These are phyloP conservation scores for Microsporum ferrugineum DNA, from an alignment of 2,329 filamentous ascomycete genomes.

Conservation along the genomic window DNA sequence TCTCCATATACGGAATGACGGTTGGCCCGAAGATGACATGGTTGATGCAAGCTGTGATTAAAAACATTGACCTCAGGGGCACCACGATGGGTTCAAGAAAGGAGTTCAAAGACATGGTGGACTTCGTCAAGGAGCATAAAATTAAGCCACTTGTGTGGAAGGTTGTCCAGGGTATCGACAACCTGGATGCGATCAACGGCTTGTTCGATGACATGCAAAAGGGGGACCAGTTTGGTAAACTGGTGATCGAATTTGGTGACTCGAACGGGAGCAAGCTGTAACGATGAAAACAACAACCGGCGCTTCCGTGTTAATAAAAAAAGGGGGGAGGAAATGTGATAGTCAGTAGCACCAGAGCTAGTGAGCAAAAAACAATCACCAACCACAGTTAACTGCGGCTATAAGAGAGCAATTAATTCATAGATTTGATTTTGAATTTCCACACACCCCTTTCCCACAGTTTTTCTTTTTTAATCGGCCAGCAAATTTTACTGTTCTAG, in stretches of 20 bases:
- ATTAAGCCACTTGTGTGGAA: conserved; percentile 69
- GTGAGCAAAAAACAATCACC: neutral
- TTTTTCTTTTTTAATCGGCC: conserved; percentile 1
- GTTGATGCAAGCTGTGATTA: conserved; percentile 69
- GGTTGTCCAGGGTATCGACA: conserved; percentile 59
- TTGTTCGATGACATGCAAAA: conserved; percentile 83
- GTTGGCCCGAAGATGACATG: conserved; percentile 74
- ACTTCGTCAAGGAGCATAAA: conserved; percentile 62
- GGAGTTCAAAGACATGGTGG: conserved; percentile 85
- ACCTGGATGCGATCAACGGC: conserved; percentile 64
- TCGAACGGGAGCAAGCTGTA: conserved; percentile 14
- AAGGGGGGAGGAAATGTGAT: neutral
- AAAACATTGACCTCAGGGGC: conserved; percentile 77
- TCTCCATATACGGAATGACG: conserved; percentile 87
- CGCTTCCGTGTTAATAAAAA: neutral
- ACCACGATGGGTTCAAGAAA: conserved; percentile 82
- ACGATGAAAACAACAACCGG: neutral
- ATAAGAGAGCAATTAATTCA: neutral
- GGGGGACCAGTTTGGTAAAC: conserved; percentile 80
- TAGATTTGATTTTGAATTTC: neutral
- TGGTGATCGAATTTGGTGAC: conserved; percentile 49
- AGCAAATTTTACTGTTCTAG: neutral
- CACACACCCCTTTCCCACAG: neutral
- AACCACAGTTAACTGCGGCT: neutral
- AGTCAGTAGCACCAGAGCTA: neutral